A percentile compares a stretch with the other conserved stretches of the same genome.
Conservation (phyloP, 1,284 basidiomycete species). For the Sanghuangporus weigelae region DNA sequence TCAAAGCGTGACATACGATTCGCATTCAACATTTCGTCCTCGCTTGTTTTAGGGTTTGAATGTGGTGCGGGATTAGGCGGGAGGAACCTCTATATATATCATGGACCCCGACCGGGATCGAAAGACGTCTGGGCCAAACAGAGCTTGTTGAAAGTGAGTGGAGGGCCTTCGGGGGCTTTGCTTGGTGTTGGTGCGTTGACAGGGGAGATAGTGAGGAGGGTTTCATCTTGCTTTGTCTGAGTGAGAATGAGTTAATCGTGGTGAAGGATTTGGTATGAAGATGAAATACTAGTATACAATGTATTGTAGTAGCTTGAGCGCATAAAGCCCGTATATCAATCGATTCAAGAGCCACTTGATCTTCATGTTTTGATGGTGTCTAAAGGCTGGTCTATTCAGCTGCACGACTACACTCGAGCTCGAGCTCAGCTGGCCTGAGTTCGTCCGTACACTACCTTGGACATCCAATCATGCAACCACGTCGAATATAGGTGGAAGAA, state of each 20-base stretch:
- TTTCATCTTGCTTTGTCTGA: slow-evolving; percentile 61
- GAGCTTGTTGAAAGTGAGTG: slow-evolving; percentile 69
- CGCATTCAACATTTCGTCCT: slow-evolving; percentile 58
- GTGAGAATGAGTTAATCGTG: slow-evolving; percentile 72
- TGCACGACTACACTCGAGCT: no score
- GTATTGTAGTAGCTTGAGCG: not conserved
- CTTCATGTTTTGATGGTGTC: no score
- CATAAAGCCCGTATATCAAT: no score
- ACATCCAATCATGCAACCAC: no score
- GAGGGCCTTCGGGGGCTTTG: slow-evolving; percentile 63
- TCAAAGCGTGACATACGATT: slow-evolving; percentile 89
- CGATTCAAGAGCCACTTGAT: no score
- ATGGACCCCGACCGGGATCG: slow-evolving; percentile 33
- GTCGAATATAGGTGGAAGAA: no score
- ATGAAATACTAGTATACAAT: not conserved
- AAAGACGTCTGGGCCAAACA: slow-evolving; percentile 66
- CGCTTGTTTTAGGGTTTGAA: slow-evolving; percentile 76
- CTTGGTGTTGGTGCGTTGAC: slow-evolving; percentile 67
- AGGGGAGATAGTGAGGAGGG: slow-evolving; percentile 25
- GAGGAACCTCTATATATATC: slow-evolving; percentile 84
- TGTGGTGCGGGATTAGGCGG: slow-evolving; percentile 57
- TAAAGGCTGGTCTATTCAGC: no score
- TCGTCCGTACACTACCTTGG: no score
- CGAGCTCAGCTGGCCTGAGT: no score
- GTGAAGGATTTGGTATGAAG: slow-evolving; percentile 28